A percentile compares a stretch with the other conserved stretches of the same genome.
These are phyloP conservation scores for Raddia distichophylla DNA, from an alignment of 176 grass and related monocot species.

Conservation along the genomic window DNA sequence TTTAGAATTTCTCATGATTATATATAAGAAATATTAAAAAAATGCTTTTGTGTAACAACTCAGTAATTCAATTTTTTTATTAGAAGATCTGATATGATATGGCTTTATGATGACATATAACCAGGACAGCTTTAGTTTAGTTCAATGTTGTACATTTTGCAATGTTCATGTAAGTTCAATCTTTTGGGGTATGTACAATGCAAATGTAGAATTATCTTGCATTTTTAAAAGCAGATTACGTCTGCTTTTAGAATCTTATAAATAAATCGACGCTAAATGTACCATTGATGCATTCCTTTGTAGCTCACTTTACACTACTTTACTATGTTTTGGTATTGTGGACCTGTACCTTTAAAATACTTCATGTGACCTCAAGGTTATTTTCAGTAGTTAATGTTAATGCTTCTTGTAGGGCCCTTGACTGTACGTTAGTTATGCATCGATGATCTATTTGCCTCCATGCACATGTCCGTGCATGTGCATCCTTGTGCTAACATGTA, in stretches of 20 bases:
- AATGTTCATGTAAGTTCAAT: not conserved
- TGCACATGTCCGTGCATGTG: not conserved
- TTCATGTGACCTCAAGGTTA: not conserved
- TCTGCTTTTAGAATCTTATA: not conserved
- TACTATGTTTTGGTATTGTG: not conserved
- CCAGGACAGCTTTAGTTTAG: not conserved
- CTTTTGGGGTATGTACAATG: not conserved
- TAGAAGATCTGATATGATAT: not conserved
- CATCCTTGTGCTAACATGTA: not conserved
- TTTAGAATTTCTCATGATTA: not conserved
- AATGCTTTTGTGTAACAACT: constrained; percentile 1
- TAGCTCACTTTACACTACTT: not conserved
- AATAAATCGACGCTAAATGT: not conserved
- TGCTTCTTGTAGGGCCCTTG: not conserved
- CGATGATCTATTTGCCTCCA: not conserved
- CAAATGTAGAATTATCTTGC: not conserved
- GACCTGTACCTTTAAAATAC: not conserved
- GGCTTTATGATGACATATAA: not conserved
- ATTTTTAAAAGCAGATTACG: not conserved
- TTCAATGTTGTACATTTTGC: not conserved
- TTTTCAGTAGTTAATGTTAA: not conserved
- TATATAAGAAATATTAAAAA: not conserved
- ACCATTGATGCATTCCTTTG: not conserved
- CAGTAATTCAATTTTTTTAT: not conserved
- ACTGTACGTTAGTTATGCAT: not conserved